A percentile compares a stretch with the other conserved stretches of the same genome.
These are phyloP conservation scores for Rhodotorula diobovata DNA, from an alignment of 768 basidiomycete genomes.

Conservation along the genomic window DNA sequence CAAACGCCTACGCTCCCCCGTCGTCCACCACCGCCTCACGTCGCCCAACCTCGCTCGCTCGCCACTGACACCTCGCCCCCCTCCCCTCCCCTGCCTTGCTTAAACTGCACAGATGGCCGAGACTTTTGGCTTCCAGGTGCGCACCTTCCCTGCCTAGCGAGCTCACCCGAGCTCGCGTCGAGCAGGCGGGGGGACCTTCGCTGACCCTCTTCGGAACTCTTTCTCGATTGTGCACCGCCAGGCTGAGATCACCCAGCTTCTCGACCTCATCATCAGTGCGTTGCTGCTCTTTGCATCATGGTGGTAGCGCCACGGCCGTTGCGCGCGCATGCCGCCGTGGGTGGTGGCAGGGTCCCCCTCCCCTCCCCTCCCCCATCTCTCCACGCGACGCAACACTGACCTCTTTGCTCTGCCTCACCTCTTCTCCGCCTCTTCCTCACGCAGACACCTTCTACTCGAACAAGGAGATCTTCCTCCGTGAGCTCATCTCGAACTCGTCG, in stretches of 20 bases:
- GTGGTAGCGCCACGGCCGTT: too few species aligned
- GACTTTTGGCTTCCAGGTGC: constrained; percentile 1
- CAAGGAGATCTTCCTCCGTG: constrained; percentile 96
- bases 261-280: constrained; percentile 97
- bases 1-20: neutral
- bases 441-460: constrained; percentile 99
- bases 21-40: neutral
- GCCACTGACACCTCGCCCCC: neutral
- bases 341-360: too few species aligned
- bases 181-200: neutral
- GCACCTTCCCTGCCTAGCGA: neutral
- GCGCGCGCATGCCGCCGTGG: too few species aligned
- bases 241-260: constrained; percentile 97
- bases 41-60: neutral
- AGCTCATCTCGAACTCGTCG: constrained; percentile 92
- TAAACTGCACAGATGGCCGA: neutral
- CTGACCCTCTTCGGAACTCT: neutral
- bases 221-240: constrained; percentile 49
- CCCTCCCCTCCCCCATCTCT: neutral
- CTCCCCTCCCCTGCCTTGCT: neutral
- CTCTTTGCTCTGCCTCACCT: neutral
- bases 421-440: neutral
- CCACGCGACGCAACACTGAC: neutral
- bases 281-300: constrained; percentile 12
- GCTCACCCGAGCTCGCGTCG: too few species aligned